These are phyloP conservation scores for Trypanosoma vivax DNA, from an alignment of 208 protist species.

Conservation along the genomic window DNA sequence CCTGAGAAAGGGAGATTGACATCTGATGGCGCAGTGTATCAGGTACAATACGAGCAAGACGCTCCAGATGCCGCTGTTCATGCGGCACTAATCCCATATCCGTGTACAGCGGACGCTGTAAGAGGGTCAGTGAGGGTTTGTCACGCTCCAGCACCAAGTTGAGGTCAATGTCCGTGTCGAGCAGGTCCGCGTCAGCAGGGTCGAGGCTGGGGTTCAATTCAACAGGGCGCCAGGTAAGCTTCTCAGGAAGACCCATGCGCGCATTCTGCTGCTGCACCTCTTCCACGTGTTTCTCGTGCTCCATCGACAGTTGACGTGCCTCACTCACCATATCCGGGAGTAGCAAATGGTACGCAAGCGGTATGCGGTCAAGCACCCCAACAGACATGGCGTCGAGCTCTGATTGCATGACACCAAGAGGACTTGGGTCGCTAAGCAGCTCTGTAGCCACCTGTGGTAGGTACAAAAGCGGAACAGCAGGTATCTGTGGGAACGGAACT, in stretches of 20 bases:
- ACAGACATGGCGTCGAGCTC: conserved; percentile 70
- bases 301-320: conserved; percentile 17
- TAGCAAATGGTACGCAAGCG: conserved; percentile 58
- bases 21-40: conserved; percentile 15
- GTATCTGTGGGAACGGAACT: conserved; percentile 49
- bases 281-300: conserved; percentile 21
- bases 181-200: conserved; percentile 48
- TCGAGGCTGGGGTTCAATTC: conserved; percentile 33
- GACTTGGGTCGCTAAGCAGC: conserved; percentile 25
- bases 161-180: conserved; percentile 63
- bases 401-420: conserved; percentile 67
- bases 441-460: conserved; percentile 42
- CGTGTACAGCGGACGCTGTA: conserved; percentile 79
- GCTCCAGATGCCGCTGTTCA: conserved; percentile 70
- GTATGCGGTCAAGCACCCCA: conserved; percentile 62
- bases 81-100: conserved; percentile 70
- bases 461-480: conserved; percentile 56
- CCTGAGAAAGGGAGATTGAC: background rate
- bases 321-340: conserved; percentile 32
- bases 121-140: conserved; percentile 60
- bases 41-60: conserved; percentile 54
- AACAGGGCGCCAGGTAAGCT: conserved; percentile 22
- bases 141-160: conserved; percentile 42
- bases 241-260: conserved; percentile 22
- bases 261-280: conserved; percentile 22